phyloP scores from a whole-genome alignment of 495 filamentous ascomycete species.

The Terfezia boudieri region DNA sequence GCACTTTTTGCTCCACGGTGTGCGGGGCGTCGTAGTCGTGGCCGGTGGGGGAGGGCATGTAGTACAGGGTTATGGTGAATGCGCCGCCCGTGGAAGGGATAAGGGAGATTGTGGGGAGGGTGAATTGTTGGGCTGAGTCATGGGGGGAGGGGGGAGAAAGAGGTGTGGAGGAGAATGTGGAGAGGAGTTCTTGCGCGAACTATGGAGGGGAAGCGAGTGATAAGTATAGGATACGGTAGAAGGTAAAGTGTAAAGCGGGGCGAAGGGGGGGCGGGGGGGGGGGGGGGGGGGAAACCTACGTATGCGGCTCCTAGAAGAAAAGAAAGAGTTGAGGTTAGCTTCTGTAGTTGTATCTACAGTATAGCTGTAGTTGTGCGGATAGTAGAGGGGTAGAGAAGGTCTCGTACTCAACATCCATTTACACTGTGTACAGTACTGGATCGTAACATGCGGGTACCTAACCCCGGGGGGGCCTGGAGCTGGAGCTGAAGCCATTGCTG shows the following conservation, averaged over 20 bases:
- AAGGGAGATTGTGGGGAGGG: constrained; percentile 77
- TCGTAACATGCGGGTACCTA: constrained; percentile 38
- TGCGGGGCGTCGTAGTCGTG: neutral
- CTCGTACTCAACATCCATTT: constrained; percentile 61
- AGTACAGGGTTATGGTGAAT: constrained; percentile 47
- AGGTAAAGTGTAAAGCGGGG: neutral
- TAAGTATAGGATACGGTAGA: constrained; percentile 17
- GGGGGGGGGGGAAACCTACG: constrained; percentile 6
- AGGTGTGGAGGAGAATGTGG: constrained; percentile 51
- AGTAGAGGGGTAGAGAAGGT: no score
- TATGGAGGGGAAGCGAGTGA: neutral
- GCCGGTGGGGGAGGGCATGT: neutral
- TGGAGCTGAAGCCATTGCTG: no score
- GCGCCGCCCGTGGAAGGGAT: constrained; percentile 65
- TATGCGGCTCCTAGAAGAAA: constrained; percentile 12
- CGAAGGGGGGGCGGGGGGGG: neutral
- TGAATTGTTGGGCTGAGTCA: constrained; percentile 1
- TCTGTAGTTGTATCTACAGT: neutral
- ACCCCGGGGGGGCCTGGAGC: neutral
- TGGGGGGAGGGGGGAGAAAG: neutral
- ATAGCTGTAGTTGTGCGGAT: no score
- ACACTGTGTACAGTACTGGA: constrained; percentile 64
- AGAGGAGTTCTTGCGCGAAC: constrained; percentile 93
- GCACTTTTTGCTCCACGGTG: neutral
- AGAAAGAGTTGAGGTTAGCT: neutral